Evolutionary conservation across 352 stramenopile species (phyloP).

Genomic region (Globisporangium alternatum): DNA sequence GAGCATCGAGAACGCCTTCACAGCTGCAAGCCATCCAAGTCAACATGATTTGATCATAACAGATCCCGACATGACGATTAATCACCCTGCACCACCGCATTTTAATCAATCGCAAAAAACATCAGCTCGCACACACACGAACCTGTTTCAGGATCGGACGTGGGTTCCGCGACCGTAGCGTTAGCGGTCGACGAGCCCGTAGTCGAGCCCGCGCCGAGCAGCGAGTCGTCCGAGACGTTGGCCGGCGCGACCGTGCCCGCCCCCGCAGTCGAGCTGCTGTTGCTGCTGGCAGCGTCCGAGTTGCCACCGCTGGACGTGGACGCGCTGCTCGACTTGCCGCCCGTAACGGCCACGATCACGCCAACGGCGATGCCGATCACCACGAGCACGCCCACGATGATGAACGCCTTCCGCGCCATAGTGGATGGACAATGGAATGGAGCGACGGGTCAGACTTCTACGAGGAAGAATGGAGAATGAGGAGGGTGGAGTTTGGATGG

Average conservation of each 20-base stretch:
- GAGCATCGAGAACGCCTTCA: constrained; percentile 71
- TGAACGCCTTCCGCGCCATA: constrained; percentile 57
- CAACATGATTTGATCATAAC: constrained; percentile 1
- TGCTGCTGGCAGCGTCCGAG: constrained; percentile 12
- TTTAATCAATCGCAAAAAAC: constrained; percentile 9
- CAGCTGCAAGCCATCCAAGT: constrained; percentile 14
- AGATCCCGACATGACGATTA: constrained; percentile 9
- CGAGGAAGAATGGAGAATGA: constrained; percentile 21
- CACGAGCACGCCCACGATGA: constrained; percentile 67
- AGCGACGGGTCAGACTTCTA: neutral
- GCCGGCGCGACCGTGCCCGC: constrained; percentile 19
- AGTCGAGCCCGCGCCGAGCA: constrained; percentile 32
- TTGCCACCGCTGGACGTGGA: constrained; percentile 25
- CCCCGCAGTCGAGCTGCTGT: constrained; percentile 9
- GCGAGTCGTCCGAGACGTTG: constrained; percentile 48
- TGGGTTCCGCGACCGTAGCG: constrained; percentile 35
- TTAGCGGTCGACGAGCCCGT: constrained; percentile 21
- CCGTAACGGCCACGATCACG: constrained; percentile 65
- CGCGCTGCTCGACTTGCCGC: constrained; percentile 24
- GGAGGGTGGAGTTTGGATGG: neutral
- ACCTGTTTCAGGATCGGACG: constrained; percentile 52
- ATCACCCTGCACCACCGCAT: neutral
- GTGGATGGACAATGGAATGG: neutral
- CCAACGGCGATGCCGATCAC: constrained; percentile 61
- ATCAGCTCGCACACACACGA: neutral